These are phyloP conservation scores for Lachancea mirantina DNA, from an alignment of 805 yeast genomes.

Conservation along the genomic window DNA sequence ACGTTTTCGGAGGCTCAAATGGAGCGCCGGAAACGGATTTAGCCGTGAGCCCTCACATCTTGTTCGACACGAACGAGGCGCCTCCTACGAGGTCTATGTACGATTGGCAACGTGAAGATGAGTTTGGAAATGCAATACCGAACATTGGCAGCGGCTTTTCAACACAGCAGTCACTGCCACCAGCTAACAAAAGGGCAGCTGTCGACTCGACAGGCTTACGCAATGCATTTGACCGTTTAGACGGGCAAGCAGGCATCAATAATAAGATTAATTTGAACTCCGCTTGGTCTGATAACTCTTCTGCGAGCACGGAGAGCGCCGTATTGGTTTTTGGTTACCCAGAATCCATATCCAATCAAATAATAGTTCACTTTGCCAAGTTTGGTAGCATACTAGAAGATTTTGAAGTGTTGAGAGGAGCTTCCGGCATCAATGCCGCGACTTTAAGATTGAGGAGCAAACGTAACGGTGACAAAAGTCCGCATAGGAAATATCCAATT, in stretches of 20 bases:
- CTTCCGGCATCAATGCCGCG: slow-evolving; percentile 28
- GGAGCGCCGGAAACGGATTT: slow-evolving; percentile 3
- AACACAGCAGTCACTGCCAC: neutral
- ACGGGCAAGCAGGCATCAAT: slow-evolving; percentile 2
- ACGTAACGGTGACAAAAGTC: slow-evolving; percentile 7
- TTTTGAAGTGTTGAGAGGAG: slow-evolving; percentile 41
- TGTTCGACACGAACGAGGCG: slow-evolving; percentile 34
- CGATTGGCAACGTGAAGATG: slow-evolving; percentile 37
- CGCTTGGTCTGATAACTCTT: too few species aligned
- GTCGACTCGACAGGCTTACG: slow-evolving; percentile 4
- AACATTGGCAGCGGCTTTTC: slow-evolving; percentile 12
- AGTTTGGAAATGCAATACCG: slow-evolving; percentile 18
- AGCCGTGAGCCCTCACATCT: slow-evolving; percentile 9
- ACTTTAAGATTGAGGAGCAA: slow-evolving; percentile 19
- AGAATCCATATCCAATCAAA: slow-evolving; percentile 57
- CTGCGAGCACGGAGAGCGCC: slow-evolving; percentile 43
- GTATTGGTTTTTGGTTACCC: slow-evolving; percentile 87
- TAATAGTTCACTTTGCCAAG: slow-evolving; percentile 66
- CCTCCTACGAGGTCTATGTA: slow-evolving; percentile 37
- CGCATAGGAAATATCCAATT: slow-evolving; percentile 47
- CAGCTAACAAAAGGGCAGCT: slow-evolving; percentile 1
- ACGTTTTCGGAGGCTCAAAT: slow-evolving; percentile 10
- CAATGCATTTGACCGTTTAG: slow-evolving; percentile 9
- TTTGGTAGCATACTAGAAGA: slow-evolving; percentile 78
- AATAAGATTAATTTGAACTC: too few species aligned